Base-by-base conservation (phyloP, 148 eudicot species). In the Silene latifolia region DNA sequence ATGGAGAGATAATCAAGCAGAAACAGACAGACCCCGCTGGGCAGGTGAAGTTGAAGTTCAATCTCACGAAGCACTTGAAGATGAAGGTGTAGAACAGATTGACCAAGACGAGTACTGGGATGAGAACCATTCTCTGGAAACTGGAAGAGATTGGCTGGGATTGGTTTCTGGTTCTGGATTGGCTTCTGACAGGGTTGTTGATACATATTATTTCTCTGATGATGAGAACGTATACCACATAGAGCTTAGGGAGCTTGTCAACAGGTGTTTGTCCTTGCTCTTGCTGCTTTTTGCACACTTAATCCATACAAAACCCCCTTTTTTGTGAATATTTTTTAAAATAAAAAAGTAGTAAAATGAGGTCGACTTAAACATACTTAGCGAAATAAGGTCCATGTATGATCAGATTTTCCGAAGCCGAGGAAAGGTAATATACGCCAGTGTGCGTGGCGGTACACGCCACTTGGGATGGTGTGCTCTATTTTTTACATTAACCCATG, bases 181-280 rank as follows among this genome's bases (percentile, higher is more conserved):
- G 24, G 66, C 84, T 46, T 69, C 84, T 76, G 84, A 79, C 78
- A 87, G 97, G 76, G 65, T 76, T 80, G 62, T 76, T 79, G 87
- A 81, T 74, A 18, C 82, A 18, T 76, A 77, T 76, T 82, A 90
- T 68, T 80, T 84, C 61, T 85, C 92, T 39, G 96, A 89, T 67
- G 93, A 87, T 69, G 92, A 90, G 69, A 87, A 83, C 82, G 86
- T 72, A 21, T 69, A 89, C 65, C 82, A 72, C 79, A 72, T 83
- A 72, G 98, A 94, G 74, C 83, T 94, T n/a, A 85, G 92, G 77
- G 92, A 90, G 81, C 92, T 94, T 76, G 63, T 80, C 25, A 94
- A 86, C 84, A 88, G 98, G 98, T 95, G 48, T 13, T 54, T 63
- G 20, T 54, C 60, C 44, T 32, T 14, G 51, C 39, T 15, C 44